These are phyloP conservation scores for Mycena belliarum DNA, from an alignment of 768 basidiomycete genomes.

Conservation along the genomic window DNA sequence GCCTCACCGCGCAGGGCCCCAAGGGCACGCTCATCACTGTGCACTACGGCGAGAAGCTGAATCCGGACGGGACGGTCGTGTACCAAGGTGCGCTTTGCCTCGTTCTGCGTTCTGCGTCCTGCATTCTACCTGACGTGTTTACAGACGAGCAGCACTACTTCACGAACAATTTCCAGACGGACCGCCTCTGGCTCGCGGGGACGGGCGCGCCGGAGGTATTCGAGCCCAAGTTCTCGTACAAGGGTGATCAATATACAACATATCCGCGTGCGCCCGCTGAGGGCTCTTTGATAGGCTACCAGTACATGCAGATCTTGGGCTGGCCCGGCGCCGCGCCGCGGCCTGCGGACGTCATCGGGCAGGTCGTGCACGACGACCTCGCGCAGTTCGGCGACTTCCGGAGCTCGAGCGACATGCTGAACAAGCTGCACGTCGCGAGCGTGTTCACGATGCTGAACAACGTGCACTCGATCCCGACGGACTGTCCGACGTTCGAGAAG, in stretches of 20 bases:
- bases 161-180: conserved; percentile 29
- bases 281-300: no score
- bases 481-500: conserved; percentile 34
- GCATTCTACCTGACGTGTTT: no score
- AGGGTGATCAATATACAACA: no score
- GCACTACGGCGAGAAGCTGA: conserved; percentile 33
- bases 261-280: no score
- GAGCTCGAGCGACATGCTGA: conserved; percentile 23
- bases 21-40: conserved; percentile 28
- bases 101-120: no score
- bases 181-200: conserved; percentile 29
- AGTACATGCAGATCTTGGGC: conserved; percentile 27
- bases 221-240: conserved; percentile 30
- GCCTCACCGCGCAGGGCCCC: conserved; percentile 27
- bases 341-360: conserved; percentile 24
- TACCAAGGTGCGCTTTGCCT: conserved; percentile 8
- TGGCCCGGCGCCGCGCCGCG: conserved; percentile 25
- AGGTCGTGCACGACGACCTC: conserved; percentile 28
- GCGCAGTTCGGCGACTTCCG: conserved; percentile 18
- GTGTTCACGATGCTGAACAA: conserved; percentile 28
- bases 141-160: conserved; percentile 25
- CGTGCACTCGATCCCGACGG: conserved; percentile 26
- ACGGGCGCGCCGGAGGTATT: conserved; percentile 25
- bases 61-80: conserved; percentile 22
- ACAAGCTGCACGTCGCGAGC: conserved; percentile 26